A percentile compares a stretch with the other conserved stretches of the same genome.
phyloP scores from a whole-genome alignment of 1,284 basidiomycete genomes.

The Pterulicium gracile region DNA sequence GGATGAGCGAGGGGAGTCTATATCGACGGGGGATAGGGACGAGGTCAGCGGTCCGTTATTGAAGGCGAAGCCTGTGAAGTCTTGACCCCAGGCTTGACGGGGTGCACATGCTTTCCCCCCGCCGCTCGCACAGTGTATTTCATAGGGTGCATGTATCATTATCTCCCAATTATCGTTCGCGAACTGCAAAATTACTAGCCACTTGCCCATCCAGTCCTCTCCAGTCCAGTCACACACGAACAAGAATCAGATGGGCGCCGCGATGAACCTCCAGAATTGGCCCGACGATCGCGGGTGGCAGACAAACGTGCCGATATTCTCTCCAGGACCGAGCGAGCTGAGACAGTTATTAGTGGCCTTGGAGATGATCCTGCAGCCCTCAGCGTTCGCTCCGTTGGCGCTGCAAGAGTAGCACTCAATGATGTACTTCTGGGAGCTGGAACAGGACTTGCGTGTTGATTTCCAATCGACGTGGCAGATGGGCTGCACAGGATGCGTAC shows the following conservation, averaged over 20 bases:
- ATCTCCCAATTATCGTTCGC: no score
- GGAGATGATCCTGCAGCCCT: not conserved
- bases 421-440: not conserved
- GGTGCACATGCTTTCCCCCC: not conserved
- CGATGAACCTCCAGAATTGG: not conserved
- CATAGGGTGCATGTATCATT: not conserved
- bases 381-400: not conserved
- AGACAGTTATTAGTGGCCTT: not conserved
- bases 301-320: not conserved
- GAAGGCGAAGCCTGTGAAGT: conserved; percentile 4
- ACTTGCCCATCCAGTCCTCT: no score
- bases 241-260: no score
- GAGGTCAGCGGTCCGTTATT: conserved; percentile 32
- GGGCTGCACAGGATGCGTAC: not conserved
- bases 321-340: not conserved
- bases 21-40: conserved; percentile 27
- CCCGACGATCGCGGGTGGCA: not conserved
- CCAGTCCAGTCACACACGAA: no score
- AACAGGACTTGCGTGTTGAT: not conserved
- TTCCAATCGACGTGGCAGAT: not conserved
- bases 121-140: not conserved
- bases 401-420: not conserved
- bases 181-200: no score
- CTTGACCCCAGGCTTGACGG: not conserved
- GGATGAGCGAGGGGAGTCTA: conserved; percentile 15